Base-by-base conservation (phyloP, 2,329 filamentous ascomycete species). In the Stachybotrys echinatus region DNA sequence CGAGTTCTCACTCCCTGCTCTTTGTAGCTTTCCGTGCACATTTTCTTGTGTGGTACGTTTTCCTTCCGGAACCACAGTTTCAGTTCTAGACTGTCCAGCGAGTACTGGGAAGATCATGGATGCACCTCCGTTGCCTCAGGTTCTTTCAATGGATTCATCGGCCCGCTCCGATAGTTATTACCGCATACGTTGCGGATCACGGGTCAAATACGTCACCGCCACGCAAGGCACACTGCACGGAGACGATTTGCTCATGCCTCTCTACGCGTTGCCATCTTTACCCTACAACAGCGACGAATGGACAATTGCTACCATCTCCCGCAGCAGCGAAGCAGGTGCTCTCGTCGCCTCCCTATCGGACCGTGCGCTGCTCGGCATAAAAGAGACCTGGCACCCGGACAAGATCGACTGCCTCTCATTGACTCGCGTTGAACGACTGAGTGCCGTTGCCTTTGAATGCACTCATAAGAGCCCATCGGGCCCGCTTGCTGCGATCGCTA, bases 91-190 rank as follows among this genome's bases (percentile, higher is more conserved):
- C n/a, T n/a, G n/a, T n/a, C n/a, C n/a, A n/a, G n/a, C n/a, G n/a
- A n/a, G n/a, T n/a, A n/a, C n/a, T n/a, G n/a, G n/a, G 37, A 39
- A 6, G 12, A 39, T 39, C 17, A 39, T 19, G 12, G 20, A 39
- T 12, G 17, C 5, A 19, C 5, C 46, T 42, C 34, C 17, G 21
- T 5, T 18, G 40, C 48, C 48, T 42, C 48, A 38, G 8, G 47
- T 50, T 4, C 46, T 50, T 22, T 50, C 48, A 3, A 50, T 50
- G 48, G 43, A 50, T 12, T 46, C 47, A n/a, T 46, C 42, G n/a
- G 47, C 34, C 2, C 21, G 44, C 38, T 34, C 34, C n/a, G 48
- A 50, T 23, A 45, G 19, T 40, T 43, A 48, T 23, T 50, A 37
- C 27, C 45, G 39, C 5, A 43, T 50, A 21, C n/a, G 47, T 8